phyloP scores from a whole-genome alignment of 345 rosid species.

The Anacardium occidentale region DNA sequence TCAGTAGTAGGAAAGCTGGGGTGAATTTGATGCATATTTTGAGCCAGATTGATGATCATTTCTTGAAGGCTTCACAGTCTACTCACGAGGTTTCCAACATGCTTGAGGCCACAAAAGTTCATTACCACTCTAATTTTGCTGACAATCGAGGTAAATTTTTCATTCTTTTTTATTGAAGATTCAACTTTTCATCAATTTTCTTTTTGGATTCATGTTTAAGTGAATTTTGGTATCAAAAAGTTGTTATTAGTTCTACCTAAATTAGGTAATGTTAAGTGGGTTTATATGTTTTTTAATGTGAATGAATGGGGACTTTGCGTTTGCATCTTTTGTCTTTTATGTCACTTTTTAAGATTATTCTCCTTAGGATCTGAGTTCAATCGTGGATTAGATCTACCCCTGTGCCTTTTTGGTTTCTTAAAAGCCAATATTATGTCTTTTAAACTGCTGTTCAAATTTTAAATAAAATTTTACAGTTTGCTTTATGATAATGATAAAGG shows the following conservation, averaged over 20 bases:
- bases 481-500: neutral
- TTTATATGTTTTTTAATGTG: slow-evolving; percentile 25
- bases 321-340: slow-evolving; percentile 30
- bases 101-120: slow-evolving; percentile 89
- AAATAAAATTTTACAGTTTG: slow-evolving; percentile 4
- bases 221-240: slow-evolving; percentile 11
- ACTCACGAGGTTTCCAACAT: slow-evolving; percentile 83
- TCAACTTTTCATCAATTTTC: neutral
- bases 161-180: neutral
- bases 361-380: slow-evolving; percentile 24
- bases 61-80: slow-evolving; percentile 75
- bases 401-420: slow-evolving; percentile 19
- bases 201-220: neutral
- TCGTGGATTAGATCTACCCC: slow-evolving; percentile 26
- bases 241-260: slow-evolving; percentile 25
- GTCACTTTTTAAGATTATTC: slow-evolving; percentile 7
- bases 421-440: slow-evolving; percentile 14
- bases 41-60: slow-evolving; percentile 73
- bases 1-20: slow-evolving; percentile 31
- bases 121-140: slow-evolving; percentile 92
- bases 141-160: slow-evolving; percentile 71
- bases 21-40: slow-evolving; percentile 68
- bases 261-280: slow-evolving; percentile 25
- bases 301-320: slow-evolving; percentile 21
- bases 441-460: neutral